These are phyloP conservation scores for Hanseniaspora occidentalis DNA, from an alignment of 805 yeast species.

Conservation along the genomic window DNA sequence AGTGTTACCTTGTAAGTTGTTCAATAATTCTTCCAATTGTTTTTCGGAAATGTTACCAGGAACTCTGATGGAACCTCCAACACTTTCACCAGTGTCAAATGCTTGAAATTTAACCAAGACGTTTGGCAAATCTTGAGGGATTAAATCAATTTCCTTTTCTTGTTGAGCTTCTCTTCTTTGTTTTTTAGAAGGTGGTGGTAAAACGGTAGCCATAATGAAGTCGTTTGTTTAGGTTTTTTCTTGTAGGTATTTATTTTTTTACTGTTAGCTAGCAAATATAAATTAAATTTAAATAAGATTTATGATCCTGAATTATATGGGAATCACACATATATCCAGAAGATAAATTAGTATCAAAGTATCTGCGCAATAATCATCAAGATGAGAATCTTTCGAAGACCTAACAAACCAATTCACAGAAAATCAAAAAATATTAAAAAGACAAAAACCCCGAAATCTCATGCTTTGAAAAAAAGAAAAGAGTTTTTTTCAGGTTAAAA, in stretches of 20 bases:
- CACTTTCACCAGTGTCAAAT: slow-evolving; percentile 76
- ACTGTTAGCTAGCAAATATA: background rate
- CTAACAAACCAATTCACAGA: background rate
- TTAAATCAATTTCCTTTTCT: slow-evolving; percentile 58
- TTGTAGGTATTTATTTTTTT: background rate
- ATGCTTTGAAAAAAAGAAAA: background rate
- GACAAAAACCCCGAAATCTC: background rate
- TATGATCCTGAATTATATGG: too few species aligned
- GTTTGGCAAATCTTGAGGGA: slow-evolving; percentile 74
- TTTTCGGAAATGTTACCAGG: slow-evolving; percentile 80
- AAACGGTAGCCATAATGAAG: slow-evolving; percentile 65
- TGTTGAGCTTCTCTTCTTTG: slow-evolving; percentile 75
- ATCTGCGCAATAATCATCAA: too few species aligned
- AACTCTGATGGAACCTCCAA: slow-evolving; percentile 78
- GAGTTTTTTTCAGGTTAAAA: background rate
- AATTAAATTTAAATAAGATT: too few species aligned
- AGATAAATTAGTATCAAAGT: too few species aligned
- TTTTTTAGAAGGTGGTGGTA: slow-evolving; percentile 90
- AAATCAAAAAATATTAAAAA: background rate
- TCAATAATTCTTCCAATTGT: slow-evolving; percentile 79
- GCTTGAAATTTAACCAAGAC: slow-evolving; percentile 86
- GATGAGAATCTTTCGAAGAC: too few species aligned
- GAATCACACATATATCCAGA: too few species aligned
- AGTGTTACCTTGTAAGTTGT: slow-evolving; percentile 53
- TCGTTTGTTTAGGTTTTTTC: background rate